phyloP scores from a whole-genome alignment of 2,329 filamentous ascomycete species.

The Pseudofabraea citricarpa region DNA sequence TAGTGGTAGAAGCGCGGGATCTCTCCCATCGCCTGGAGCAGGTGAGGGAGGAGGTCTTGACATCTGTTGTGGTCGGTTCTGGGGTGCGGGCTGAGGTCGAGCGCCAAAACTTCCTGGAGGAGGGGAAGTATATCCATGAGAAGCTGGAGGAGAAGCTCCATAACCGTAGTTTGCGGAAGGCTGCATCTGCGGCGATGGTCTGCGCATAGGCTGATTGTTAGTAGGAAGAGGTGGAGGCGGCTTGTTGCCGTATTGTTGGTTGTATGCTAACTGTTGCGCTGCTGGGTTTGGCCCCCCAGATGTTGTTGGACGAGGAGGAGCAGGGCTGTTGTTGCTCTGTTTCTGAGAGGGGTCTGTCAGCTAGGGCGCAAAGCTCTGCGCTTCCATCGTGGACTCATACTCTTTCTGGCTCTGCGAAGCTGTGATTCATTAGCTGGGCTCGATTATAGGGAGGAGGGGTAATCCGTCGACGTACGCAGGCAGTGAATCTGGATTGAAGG shows the following conservation, averaged over 20 bases:
- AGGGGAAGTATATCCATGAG: conserved; percentile 36
- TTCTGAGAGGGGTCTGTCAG: conserved; percentile 20
- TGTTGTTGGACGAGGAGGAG: too few species aligned
- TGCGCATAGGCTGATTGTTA: background rate
- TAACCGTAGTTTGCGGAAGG: conserved; percentile 21
- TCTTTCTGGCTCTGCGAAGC: conserved; percentile 47
- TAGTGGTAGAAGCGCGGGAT: conserved; percentile 74
- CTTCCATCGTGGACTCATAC: conserved; percentile 21
- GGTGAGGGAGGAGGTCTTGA: conserved; percentile 65
- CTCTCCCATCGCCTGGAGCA: conserved; percentile 48
- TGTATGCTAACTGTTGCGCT: conserved; percentile 19
- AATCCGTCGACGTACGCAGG: conserved; percentile 63
- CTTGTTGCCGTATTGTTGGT: conserved; percentile 20
- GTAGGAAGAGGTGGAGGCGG: conserved; percentile 24
- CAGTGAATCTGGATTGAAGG: conserved; percentile 90
- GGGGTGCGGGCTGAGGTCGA: conserved; percentile 36
- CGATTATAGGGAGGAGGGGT: conserved; percentile 8
- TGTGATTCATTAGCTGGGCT: conserved; percentile 22
- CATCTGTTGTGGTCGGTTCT: conserved; percentile 40
- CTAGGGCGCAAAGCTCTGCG: background rate
- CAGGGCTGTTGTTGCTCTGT: conserved; percentile 38
- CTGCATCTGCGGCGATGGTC: conserved; percentile 21
- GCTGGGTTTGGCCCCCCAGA: conserved; percentile 30
- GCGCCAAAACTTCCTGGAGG: conserved; percentile 37
- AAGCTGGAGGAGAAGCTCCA: conserved; percentile 27